Base-by-base conservation (phyloP, 352 stramenopile genomes). In the Globisporangium ultimum region DNA sequence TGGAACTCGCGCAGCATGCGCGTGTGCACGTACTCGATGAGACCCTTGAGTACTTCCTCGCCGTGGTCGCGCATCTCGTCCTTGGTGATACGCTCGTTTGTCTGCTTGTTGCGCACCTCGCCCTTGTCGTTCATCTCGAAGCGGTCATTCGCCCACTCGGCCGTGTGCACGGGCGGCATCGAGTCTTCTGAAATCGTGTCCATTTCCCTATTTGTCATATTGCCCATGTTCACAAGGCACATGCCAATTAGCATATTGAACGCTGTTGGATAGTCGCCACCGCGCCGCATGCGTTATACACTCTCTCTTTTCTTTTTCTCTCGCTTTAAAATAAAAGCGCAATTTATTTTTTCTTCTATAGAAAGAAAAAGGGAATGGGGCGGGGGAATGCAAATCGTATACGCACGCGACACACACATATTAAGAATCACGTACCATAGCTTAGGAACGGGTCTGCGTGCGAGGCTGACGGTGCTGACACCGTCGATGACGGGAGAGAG, bases 1-100 rank as follows among this genome's bases (percentile, higher is more conserved):
- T 84, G 53, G n/a, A 89, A 70, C 50, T 94, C 85, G 55, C 85
- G 77, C 58, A 91, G 56, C 85, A 94, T 94, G 38, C 81, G 70
- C 53, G 66, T 76, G 66, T 94, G 85, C 3, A 94, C 82, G 61
- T 91, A 68, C 41, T 74, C 70, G 55, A 94, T 94, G 3, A 94
- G 73, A 0, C 75, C 72, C 0, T 68, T 58, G 10, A 94, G 68
- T n/a, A 94, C 70, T 2, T 78, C 79, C 58, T 94, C 85, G 48
- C 82, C 84, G 53, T 88, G 74, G 3, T 76, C 66, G 13, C 80
- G 79, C 45, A 92, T 84, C 60, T 91, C 79, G 41, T 77, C 62
- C 52, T 91, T 88, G 53, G 66, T 84, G 57, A 94, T 89, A n/a
- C 70, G 71, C 40, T 66, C 49, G 18, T 61, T 66, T 14, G 79